A percentile compares a stretch with the other conserved stretches of the same genome.
These are phyloP conservation scores for Aspergillus pseudoviridinutans DNA, from an alignment of 2,329 filamentous ascomycete species.

Conservation along the genomic window DNA sequence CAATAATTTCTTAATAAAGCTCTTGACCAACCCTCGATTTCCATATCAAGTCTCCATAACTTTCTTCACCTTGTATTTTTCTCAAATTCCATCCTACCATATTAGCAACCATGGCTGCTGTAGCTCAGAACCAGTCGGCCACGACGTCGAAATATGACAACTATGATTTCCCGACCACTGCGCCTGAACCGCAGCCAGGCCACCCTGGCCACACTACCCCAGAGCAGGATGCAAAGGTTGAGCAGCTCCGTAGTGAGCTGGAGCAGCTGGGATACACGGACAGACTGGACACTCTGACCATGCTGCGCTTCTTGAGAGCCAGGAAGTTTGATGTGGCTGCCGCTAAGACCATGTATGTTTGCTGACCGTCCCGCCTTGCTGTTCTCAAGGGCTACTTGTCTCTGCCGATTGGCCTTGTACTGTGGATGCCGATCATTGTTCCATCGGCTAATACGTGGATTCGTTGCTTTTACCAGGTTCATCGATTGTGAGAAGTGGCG, in stretches of 20 bases:
- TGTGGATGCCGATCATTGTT: not conserved
- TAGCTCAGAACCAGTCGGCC: slow-evolving; percentile 35
- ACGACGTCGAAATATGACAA: slow-evolving; percentile 90
- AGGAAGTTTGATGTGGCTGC: slow-evolving; percentile 88
- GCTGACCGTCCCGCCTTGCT: slow-evolving; percentile 1
- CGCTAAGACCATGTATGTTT: slow-evolving; percentile 78
- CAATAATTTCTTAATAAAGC: not conserved
- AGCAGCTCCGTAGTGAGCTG: slow-evolving; percentile 78
- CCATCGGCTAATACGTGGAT: not conserved
- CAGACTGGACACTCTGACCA: slow-evolving; percentile 83
- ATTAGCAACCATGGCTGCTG: slow-evolving; percentile 26
- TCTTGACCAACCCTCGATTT: not conserved
- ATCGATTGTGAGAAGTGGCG: slow-evolving; percentile 87
- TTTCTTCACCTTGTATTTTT: slow-evolving; percentile 5
- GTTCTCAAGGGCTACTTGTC: not conserved
- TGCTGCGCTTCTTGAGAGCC: slow-evolving; percentile 89
- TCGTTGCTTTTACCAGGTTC: slow-evolving; percentile 60
- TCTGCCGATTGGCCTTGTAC: too few species aligned
- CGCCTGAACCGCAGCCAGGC: slow-evolving; percentile 65
- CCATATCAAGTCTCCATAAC: slow-evolving; percentile 4
- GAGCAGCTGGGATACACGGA: slow-evolving; percentile 79
- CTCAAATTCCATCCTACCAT: slow-evolving; percentile 3
- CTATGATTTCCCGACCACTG: slow-evolving; percentile 85
- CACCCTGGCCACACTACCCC: slow-evolving; percentile 84
- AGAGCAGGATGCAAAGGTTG: slow-evolving; percentile 83